phyloP scores from a whole-genome alignment of 345 rosid species.

The Gossypium anomalum region DNA sequence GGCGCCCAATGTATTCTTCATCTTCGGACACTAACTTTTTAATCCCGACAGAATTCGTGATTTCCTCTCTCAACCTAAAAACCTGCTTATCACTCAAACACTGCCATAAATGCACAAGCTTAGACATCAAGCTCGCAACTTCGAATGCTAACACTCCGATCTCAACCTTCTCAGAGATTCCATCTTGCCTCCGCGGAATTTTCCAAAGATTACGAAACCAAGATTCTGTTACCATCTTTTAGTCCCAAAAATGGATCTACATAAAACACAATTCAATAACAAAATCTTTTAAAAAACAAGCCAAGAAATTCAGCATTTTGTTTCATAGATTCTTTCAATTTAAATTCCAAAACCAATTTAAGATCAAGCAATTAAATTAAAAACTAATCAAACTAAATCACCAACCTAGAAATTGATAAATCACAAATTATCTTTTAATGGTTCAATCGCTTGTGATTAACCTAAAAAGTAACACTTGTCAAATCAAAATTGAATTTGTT shows the following conservation, averaged over 20 bases:
- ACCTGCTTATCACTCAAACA: slow-evolving; percentile 83
- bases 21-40: slow-evolving; percentile 82
- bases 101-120: slow-evolving; percentile 87
- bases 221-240: slow-evolving; percentile 72
- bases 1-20: slow-evolving; percentile 53
- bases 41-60: slow-evolving; percentile 55
- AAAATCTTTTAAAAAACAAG: background rate
- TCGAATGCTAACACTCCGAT: slow-evolving; percentile 86
- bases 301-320: background rate
- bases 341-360: background rate
- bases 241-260: slow-evolving; percentile 19
- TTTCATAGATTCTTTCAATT: background rate
- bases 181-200: slow-evolving; percentile 59
- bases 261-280: background rate
- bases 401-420: background rate
- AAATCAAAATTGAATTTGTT: too few species aligned
- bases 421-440: background rate
- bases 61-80: slow-evolving; percentile 64
- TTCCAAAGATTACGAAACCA: slow-evolving; percentile 91
- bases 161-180: slow-evolving; percentile 45
- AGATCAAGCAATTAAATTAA: background rate
- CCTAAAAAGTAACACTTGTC: background rate
- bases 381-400: background rate
- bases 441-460: background rate
- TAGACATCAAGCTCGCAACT: slow-evolving; percentile 82